These are phyloP conservation scores for Pisolithus tinctorius DNA, from an alignment of 768 basidiomycete genomes.

Conservation along the genomic window DNA sequence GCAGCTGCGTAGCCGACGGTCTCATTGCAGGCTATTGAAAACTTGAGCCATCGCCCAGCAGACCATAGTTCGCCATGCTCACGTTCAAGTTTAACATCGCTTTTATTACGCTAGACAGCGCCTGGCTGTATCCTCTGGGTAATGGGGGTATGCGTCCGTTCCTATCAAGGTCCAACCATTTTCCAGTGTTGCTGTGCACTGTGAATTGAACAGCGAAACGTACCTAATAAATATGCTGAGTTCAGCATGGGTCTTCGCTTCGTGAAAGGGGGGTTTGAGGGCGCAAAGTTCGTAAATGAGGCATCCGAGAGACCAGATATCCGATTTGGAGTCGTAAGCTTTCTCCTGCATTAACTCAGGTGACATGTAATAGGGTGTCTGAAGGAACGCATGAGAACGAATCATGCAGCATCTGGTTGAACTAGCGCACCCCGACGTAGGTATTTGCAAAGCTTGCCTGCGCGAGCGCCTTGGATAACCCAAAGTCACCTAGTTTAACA, in stretches of 20 bases:
- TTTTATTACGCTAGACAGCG: constrained; percentile 68
- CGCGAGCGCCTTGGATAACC: constrained; percentile 85
- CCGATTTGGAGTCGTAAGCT: constrained; percentile 94
- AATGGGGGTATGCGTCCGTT: constrained; percentile 90
- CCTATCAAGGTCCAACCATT: constrained; percentile 27
- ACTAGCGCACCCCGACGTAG: constrained; percentile 81
- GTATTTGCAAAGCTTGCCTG: constrained; percentile 90
- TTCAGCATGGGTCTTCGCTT: constrained; percentile 85
- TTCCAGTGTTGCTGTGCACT: neutral
- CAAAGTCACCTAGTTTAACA: constrained; percentile 98
- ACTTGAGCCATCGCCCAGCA: neutral
- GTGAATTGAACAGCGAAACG: constrained; percentile 10
- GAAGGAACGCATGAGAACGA: constrained; percentile 19
- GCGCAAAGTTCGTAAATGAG: constrained; percentile 96
- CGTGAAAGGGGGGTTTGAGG: constrained; percentile 87
- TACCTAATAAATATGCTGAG: constrained; percentile 77
- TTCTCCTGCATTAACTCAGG: constrained; percentile 97
- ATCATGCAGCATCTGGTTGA: neutral
- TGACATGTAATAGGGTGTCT: constrained; percentile 99
- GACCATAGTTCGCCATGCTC: constrained; percentile 14
- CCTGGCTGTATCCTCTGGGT: constrained; percentile 75
- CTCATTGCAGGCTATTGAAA: constrained; percentile 70
- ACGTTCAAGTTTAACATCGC: constrained; percentile 86
- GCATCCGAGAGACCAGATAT: constrained; percentile 98
- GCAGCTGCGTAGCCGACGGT: constrained; percentile 72